Base-by-base conservation (phyloP, 441 rosid species). In the Adansonia rubrostipa region DNA sequence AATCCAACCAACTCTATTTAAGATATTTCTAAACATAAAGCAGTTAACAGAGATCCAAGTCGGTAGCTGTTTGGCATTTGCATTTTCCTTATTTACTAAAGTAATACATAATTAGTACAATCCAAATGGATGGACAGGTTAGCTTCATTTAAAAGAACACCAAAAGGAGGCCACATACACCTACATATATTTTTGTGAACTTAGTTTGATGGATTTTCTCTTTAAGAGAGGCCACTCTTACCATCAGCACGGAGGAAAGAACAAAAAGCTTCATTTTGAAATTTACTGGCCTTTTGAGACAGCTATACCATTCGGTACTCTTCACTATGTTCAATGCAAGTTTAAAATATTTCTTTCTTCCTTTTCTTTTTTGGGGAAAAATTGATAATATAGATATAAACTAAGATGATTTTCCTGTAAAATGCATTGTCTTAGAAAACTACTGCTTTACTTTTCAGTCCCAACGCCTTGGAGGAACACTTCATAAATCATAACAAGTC, bases 61-160 rank as follows among this genome's bases (percentile, higher is more conserved):
- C 22, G 15, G 45, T 51, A 71, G 61, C 14, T 50, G 14, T 50
- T 50, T 70, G 42, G 57, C 73, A 48, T 48, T 70, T 24, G 74
- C 74, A 70, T 50, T 70, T 50, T 50, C 45, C 47, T 68, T 17
- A 71, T 51, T 50, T 14, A 71, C 45, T 8, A 71, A 15, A 70
- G 45, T 6, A 70, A 24, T 51, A 71, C 11, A 51, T 10, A 22
- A 24, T 71, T 28, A 24, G 13, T 24, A 50, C 2, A 50, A 51
- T 71, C 20, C 5, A 2, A 14, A 71, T 7, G 22, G 61, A 51
- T 50, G 13, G 42, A 70, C 42, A 69, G 15, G 6, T n/a, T 22
- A 50, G 15, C 24, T 51, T 71, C 22, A 5, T 71, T 24, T 14
- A 51, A 54, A 8, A 17, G 24, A 54, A 19, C 17, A 54, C 11